phyloP scores from a whole-genome alignment of 1,284 basidiomycete genomes.

The Malassezia obtusa region DNA sequence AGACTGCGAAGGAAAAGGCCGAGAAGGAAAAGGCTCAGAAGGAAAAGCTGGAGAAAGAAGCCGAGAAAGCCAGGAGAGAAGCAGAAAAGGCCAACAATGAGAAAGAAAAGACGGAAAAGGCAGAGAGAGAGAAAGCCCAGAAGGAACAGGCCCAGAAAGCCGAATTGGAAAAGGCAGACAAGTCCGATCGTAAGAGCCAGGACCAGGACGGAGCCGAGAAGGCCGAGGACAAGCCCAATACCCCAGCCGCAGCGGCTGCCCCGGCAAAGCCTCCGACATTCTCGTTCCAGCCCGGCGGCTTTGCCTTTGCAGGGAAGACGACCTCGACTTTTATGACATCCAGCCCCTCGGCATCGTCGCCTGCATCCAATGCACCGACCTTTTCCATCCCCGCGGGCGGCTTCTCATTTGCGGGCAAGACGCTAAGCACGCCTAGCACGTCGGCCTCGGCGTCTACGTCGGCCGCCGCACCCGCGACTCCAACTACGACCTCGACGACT shows the following conservation, averaged over 20 bases:
- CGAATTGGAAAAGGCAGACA: background rate
- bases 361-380: background rate
- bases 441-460: background rate
- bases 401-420: slow-evolving; percentile 13
- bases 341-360: background rate
- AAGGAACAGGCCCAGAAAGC: background rate
- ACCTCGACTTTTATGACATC: background rate
- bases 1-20: background rate
- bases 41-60: background rate
- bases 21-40: background rate
- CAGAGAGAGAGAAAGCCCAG: background rate
- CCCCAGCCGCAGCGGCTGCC: too few species aligned
- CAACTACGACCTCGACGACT: background rate
- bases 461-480: background rate
- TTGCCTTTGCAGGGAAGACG: slow-evolving; percentile 11
- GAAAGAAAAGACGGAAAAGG: background rate
- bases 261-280: background rate
- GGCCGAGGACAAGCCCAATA: background rate
- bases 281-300: slow-evolving; percentile 4
- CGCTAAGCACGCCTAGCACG: background rate
- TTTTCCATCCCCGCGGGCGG: slow-evolving; percentile 12
- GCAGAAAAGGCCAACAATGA: background rate
- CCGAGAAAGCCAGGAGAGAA: background rate
- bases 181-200: background rate
- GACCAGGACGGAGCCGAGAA: background rate